A percentile compares a stretch with the other conserved stretches of the same genome.
Conservation (phyloP, 73 alveolate genomes). For the Paramecium caudatum region DNA sequence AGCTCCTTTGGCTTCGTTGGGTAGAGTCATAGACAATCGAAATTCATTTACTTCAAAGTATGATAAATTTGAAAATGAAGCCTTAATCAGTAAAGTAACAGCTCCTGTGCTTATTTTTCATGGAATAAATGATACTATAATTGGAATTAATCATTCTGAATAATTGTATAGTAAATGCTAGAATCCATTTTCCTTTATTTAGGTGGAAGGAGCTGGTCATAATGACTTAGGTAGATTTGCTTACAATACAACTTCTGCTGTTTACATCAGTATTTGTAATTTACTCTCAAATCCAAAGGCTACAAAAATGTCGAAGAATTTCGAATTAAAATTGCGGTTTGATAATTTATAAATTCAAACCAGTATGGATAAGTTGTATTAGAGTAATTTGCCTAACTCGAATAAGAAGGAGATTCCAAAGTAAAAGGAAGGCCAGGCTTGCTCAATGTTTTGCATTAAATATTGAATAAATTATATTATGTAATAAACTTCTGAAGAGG, state of each 20-base stretch:
- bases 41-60: slow-evolving; percentile 6
- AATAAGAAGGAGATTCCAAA: background rate
- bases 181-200: slow-evolving; percentile 26
- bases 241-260: background rate
- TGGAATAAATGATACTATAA: slow-evolving; percentile 33
- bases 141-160: slow-evolving; percentile 49
- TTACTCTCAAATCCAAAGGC: background rate
- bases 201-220: slow-evolving; percentile 48
- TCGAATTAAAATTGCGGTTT: background rate
- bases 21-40: slow-evolving; percentile 43
- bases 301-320: background rate
- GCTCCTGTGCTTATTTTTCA: slow-evolving; percentile 46
- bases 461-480: background rate
- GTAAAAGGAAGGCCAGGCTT: background rate
- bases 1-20: slow-evolving; percentile 60
- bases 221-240: slow-evolving; percentile 12
- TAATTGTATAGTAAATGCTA: background rate
- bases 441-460: slow-evolving; percentile 32
- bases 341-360: background rate
- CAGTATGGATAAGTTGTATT: background rate
- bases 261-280: background rate
- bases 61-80: slow-evolving; percentile 13
- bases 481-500: slow-evolving; percentile 1
- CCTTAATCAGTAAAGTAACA: background rate
- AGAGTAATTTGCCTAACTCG: background rate